Base-by-base conservation (phyloP, 345 rosid genomes). In the Pistacia atlantica region DNA sequence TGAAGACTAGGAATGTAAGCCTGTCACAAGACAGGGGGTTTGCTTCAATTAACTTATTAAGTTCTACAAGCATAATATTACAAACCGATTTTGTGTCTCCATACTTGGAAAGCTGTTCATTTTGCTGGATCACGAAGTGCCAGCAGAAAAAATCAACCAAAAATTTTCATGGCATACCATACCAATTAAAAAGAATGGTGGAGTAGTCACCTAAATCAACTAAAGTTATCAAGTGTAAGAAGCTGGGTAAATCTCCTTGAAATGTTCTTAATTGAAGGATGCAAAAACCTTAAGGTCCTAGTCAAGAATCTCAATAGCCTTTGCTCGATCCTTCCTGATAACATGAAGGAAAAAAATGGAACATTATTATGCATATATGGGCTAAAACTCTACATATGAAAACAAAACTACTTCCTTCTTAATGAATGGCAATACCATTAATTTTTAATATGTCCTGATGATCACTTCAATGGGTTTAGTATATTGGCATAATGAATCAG, bases 61-160 rank as follows among this genome's bases (percentile, higher is more conserved):
- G 87, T 65, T 90, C 93, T 6, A 60, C 79, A 70, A 91, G 86
- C 97, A 93, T 87, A 65, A 89, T 89, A 77, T 61, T 76, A 68
- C 97, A 81, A 78, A 95, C 97, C 8, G 92, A 87, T 80, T 88
- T 90, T 17, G 95, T 89, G 71, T 93, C 97, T 37, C 97, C 92
- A 52, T 93, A 91, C 79, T 88, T 90, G 1, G 98, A 91, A 66
- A 93, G 93, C 87, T 92, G 93, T 78, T 90, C 93, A 81, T 91
- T 89, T 83, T 90, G 87, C 87, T 97, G 91, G 85, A 78, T 55
- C 22, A 71, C 11, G 35, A 10, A 67, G 72, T 14, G 37, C 62
- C 78, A n/a, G 61, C 25, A 51, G 67, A 17, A 70, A 45, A 73
- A 18, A 22, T 66, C 76, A 73, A 48, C 48, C 22, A 75, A 77